Conservation (phyloP, 1,284 basidiomycete genomes). For the Apiotrichum gracile region DNA sequence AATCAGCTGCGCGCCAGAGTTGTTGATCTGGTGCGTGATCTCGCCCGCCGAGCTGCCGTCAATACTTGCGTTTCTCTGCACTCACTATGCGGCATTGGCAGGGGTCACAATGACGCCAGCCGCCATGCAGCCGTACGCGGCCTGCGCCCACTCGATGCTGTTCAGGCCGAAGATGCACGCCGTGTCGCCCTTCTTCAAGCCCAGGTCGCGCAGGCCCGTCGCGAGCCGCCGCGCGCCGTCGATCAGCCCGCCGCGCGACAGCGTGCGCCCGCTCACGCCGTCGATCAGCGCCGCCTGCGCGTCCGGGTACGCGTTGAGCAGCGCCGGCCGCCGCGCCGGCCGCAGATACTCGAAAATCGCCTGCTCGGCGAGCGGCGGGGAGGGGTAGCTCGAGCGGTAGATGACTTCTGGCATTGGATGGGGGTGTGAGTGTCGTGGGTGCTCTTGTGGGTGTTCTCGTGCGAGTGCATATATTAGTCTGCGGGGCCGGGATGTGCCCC, state of each 20-base stretch:
- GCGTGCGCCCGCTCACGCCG: slow-evolving; percentile 54
- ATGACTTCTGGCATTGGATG: too few species aligned
- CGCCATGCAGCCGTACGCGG: slow-evolving; percentile 54
- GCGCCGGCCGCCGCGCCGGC: too few species aligned
- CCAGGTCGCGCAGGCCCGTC: slow-evolving; percentile 49
- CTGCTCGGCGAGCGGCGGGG: too few species aligned
- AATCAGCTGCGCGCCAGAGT: slow-evolving; percentile 55
- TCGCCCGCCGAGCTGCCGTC: slow-evolving; percentile 34
- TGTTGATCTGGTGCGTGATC: slow-evolving; percentile 46
- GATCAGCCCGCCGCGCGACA: slow-evolving; percentile 57
- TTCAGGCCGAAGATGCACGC: slow-evolving; percentile 50
- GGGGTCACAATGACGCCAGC: slow-evolving; percentile 32
- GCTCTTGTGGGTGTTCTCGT: too few species aligned
- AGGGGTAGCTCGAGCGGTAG: too few species aligned
- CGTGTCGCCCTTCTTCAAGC: slow-evolving; percentile 31
- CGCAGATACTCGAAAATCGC: too few species aligned
- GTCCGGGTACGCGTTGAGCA: too few species aligned
- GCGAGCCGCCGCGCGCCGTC: slow-evolving; percentile 57
- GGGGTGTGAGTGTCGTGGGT: too few species aligned
- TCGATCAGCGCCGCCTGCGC: slow-evolving; percentile 56
- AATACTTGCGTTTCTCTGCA: neutral
- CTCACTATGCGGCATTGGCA: slow-evolving; percentile 42
- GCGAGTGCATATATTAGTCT: too few species aligned
- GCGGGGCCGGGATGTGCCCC: too few species aligned
- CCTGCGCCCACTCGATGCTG: slow-evolving; percentile 58